phyloP scores from a whole-genome alignment of 2,329 filamentous ascomycete genomes.

The Penicillium nordicum region DNA sequence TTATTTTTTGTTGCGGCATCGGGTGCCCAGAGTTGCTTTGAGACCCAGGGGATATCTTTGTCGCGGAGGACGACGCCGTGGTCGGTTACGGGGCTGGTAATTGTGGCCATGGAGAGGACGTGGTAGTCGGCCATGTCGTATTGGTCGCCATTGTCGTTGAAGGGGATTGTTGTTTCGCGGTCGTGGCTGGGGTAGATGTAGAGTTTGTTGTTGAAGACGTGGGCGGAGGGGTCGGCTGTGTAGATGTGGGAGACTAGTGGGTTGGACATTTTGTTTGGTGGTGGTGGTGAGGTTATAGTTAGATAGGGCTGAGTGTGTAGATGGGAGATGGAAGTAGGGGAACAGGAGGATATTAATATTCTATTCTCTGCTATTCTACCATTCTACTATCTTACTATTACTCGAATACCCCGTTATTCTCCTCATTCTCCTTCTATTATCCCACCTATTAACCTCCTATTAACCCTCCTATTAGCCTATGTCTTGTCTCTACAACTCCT shows the following conservation, averaged over 20 bases:
- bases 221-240: conserved; percentile 76
- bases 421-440: background rate
- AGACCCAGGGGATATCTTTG: conserved; percentile 70
- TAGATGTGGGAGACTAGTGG: conserved; percentile 72
- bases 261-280: conserved; percentile 26
- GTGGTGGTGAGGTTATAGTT: background rate
- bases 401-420: background rate
- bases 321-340: background rate
- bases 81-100: conserved; percentile 61
- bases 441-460: background rate
- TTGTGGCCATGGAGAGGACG: conserved; percentile 63
- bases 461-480: background rate
- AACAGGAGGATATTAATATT: background rate
- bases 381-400: background rate
- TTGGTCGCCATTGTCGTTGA: conserved; percentile 82
- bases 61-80: conserved; percentile 67
- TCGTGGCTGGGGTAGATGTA: conserved; percentile 83
- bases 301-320: background rate
- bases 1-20: conserved; percentile 67
- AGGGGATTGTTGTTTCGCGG: conserved; percentile 67
- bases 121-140: conserved; percentile 85
- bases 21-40: conserved; percentile 77
- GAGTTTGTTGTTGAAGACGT: conserved; percentile 71
- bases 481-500: background rate
- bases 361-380: background rate